These are phyloP conservation scores for Tulasnella sp. DNA, from an alignment of 768 basidiomycete species.

Conservation along the genomic window DNA sequence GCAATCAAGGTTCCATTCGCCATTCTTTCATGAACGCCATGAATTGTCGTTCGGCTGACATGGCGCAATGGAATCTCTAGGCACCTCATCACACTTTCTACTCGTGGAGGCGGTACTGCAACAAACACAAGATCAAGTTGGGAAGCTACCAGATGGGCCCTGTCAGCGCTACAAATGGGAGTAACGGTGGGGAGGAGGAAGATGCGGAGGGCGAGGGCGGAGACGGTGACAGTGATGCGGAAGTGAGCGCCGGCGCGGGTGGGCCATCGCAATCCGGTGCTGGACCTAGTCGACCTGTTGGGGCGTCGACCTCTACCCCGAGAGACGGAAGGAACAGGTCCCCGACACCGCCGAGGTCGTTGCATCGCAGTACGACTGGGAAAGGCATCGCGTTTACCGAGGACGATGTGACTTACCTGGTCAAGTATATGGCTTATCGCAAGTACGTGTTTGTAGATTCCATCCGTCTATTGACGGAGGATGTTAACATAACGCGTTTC, in stretches of 20 bases:
- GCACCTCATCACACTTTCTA: conserved; percentile 92
- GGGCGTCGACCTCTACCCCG: not conserved
- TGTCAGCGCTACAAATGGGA: not conserved
- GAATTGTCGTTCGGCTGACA: not conserved
- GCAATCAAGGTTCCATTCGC: conserved; percentile 52
- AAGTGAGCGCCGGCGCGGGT: not conserved
- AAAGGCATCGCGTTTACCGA: conserved; percentile 85
- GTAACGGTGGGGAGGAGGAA: conserved; percentile 25
- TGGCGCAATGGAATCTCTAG: conserved; percentile 26
- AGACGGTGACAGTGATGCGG: not conserved
- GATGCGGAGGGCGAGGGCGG: conserved; percentile 26
- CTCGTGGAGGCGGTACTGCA: conserved; percentile 86
- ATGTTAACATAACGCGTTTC: not conserved
- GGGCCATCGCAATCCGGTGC: not conserved
- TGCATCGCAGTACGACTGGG: conserved; percentile 77
- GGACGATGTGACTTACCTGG: conserved; percentile 67
- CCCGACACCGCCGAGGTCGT: conserved; percentile 67
- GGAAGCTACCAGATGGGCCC: conserved; percentile 66
- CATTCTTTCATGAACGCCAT: not conserved
- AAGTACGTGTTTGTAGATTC: conserved; percentile 34
- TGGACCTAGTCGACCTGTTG: not conserved
- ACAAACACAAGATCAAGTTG: conserved; percentile 84
- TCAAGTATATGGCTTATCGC: conserved; percentile 65
- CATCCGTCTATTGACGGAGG: not conserved
- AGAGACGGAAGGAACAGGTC: conserved; percentile 27